Percentiles rank a stretch among this genome's conserved stretches.
These are phyloP conservation scores for Pelargonium cotyledonis DNA, from an alignment of 441 rosid genomes.

Conservation along the genomic window DNA sequence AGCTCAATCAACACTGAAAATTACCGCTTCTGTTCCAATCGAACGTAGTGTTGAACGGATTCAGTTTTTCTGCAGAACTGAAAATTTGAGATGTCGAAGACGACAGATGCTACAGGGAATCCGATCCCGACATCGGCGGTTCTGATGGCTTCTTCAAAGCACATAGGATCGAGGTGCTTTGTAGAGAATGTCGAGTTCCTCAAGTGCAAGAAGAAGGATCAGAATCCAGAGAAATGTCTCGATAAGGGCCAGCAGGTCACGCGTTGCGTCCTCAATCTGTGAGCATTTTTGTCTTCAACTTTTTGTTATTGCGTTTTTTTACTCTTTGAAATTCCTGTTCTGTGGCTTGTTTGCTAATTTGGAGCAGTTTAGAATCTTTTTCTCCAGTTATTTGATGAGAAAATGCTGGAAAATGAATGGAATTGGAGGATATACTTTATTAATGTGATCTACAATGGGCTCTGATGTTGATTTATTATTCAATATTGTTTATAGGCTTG, in stretches of 20 bases:
- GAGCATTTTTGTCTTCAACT: conserved; percentile 24
- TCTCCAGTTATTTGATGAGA: background rate
- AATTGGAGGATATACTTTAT: background rate
- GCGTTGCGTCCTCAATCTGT: conserved; percentile 86
- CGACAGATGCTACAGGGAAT: conserved; percentile 65
- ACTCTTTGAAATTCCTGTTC: background rate
- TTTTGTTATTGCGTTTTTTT: background rate
- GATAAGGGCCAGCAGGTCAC: conserved; percentile 91
- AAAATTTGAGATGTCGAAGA: conserved; percentile 47
- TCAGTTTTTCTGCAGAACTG: conserved; percentile 2
- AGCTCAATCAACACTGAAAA: too few species aligned
- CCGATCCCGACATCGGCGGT: conserved; percentile 96
- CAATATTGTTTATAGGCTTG: background rate
- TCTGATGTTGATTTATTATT: too few species aligned
- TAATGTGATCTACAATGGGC: background rate
- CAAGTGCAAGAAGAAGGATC: conserved; percentile 92
- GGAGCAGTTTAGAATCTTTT: background rate
- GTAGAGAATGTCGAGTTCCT: conserved; percentile 77
- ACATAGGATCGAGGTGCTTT: conserved; percentile 57
- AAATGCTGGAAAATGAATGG: background rate
- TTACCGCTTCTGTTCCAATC: too few species aligned
- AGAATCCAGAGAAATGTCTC: conserved; percentile 95
- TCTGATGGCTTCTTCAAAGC: conserved; percentile 81
- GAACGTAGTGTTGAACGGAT: too few species aligned
- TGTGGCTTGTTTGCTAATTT: background rate